Evolutionary conservation across 139 green algal genomes (phyloP).

Genomic region (Diplosphaera chodatii): DNA sequence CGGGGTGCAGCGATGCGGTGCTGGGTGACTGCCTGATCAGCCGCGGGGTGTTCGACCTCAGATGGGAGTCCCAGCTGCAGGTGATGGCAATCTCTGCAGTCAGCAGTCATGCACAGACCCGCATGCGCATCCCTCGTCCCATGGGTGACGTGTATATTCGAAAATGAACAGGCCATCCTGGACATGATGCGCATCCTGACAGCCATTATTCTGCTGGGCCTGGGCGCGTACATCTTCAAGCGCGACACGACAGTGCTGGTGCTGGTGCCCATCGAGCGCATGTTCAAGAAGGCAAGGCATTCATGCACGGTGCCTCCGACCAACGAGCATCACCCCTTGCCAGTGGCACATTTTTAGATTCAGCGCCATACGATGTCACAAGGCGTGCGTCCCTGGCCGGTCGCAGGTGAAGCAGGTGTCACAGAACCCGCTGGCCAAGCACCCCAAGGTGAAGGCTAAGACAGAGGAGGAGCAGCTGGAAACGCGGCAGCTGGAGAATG

Average conservation of each 20-base stretch:
- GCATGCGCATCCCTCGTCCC: too few species aligned
- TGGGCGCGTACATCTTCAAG: slow-evolving; percentile 73
- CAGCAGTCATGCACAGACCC: not conserved
- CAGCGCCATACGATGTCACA: too few species aligned
- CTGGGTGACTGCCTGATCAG: slow-evolving; percentile 10
- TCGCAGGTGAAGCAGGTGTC: slow-evolving; percentile 43
- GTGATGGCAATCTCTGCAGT: slow-evolving; percentile 5
- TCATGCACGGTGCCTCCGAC: too few species aligned
- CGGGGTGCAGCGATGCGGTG: not conserved
- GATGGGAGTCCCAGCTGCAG: slow-evolving; percentile 55
- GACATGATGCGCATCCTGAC: slow-evolving; percentile 82
- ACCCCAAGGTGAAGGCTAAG: slow-evolving; percentile 11
- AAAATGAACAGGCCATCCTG: slow-evolving; percentile 69
- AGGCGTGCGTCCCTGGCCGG: too few species aligned
- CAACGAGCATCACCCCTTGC: too few species aligned
- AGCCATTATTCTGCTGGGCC: slow-evolving; percentile 71
- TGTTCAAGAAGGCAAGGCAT: slow-evolving; percentile 64
- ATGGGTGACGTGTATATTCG: too few species aligned
- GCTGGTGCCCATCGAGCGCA: slow-evolving; percentile 85
- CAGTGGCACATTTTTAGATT: not conserved
- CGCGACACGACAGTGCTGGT: slow-evolving; percentile 78
- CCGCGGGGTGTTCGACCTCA: slow-evolving; percentile 49
- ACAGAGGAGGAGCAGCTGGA: slow-evolving; percentile 60
- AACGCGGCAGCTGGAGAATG: slow-evolving; percentile 82
- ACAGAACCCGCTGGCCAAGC: slow-evolving; percentile 53